These are phyloP conservation scores for Durotheca rogersii DNA, from an alignment of 495 filamentous ascomycete genomes.

Conservation along the genomic window DNA sequence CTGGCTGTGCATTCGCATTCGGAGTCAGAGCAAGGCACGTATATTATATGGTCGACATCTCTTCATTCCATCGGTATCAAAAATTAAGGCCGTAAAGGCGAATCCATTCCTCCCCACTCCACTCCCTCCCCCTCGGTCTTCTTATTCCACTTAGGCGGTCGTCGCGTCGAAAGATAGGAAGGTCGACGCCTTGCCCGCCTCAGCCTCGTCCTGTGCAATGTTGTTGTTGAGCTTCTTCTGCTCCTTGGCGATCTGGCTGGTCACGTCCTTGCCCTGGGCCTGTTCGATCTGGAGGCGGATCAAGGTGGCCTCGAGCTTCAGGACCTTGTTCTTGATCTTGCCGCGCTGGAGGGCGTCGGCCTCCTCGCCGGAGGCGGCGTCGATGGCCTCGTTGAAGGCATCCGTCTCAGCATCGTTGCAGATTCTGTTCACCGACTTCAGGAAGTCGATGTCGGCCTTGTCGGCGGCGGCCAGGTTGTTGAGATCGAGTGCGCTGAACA, in stretches of 20 bases:
- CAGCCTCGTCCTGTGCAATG: constrained; percentile 43
- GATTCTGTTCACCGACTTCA: constrained; percentile 41
- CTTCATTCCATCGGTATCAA: constrained; percentile 25
- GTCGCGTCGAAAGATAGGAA: constrained; percentile 31
- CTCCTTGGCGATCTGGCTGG: constrained; percentile 37
- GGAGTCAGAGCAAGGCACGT: too few relatives aligned
- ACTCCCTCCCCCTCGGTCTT: background rate
- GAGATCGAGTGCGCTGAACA: constrained; percentile 37
- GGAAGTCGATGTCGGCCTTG: constrained; percentile 41
- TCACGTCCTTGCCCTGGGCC: constrained; percentile 41
- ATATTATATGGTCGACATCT: too few relatives aligned
- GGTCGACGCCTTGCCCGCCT: constrained; percentile 36
- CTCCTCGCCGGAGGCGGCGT: constrained; percentile 35
- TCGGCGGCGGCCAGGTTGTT: constrained; percentile 41
- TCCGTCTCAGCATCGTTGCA: constrained; percentile 43
- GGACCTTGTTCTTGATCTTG: constrained; percentile 58
- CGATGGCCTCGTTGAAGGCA: constrained; percentile 44
- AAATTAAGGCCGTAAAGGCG: constrained; percentile 23
- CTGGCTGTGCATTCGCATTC: too few relatives aligned
- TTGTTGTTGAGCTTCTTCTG: constrained; percentile 50
- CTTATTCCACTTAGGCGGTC: constrained; percentile 16
- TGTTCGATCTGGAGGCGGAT: constrained; percentile 37
- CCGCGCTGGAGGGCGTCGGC: constrained; percentile 48
- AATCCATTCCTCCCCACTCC: constrained; percentile 2
- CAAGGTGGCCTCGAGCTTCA: constrained; percentile 47